These are phyloP conservation scores for Wallacemonas sp. DNA, from an alignment of 208 protist species.

Conservation along the genomic window DNA sequence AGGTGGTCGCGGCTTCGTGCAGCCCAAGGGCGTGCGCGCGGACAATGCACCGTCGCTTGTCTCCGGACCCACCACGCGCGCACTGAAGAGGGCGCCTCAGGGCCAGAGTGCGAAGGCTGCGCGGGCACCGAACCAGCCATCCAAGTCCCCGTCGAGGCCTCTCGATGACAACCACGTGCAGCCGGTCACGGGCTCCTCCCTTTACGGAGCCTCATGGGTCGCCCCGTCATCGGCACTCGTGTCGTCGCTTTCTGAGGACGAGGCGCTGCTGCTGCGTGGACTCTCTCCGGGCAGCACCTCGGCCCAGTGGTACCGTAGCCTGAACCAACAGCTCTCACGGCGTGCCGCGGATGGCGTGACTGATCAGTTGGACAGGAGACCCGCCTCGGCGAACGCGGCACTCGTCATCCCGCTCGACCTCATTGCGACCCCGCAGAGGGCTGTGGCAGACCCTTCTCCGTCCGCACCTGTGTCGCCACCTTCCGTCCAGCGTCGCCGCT, in stretches of 20 bases:
- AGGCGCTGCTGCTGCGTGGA: constrained; percentile 54
- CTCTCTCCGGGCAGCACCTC: constrained; percentile 38
- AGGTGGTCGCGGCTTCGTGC: background rate
- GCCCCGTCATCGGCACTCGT: background rate
- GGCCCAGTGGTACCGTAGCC: constrained; percentile 39
- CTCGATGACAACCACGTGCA: background rate
- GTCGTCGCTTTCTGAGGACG: constrained; percentile 34
- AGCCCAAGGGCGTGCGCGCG: constrained; percentile 2
- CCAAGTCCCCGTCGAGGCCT: too few relatives aligned
- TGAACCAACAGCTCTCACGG: constrained; percentile 18
- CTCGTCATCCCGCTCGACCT: constrained; percentile 1
- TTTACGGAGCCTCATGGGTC: constrained; percentile 3
- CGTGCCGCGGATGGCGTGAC: background rate
- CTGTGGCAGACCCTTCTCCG: too few relatives aligned
- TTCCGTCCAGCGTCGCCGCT: too few relatives aligned
- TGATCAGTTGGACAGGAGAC: background rate
- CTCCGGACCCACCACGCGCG: background rate
- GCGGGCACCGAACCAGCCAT: background rate
- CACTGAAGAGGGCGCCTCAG: background rate
- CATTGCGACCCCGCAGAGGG: too few relatives aligned
- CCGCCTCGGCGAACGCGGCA: constrained; percentile 6
- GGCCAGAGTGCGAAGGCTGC: background rate
- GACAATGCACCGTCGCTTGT: background rate
- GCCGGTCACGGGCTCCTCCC: background rate
- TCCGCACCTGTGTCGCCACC: too few relatives aligned